These are phyloP conservation scores for Candida morakotiae DNA, from an alignment of 805 yeast genomes.

Conservation along the genomic window DNA sequence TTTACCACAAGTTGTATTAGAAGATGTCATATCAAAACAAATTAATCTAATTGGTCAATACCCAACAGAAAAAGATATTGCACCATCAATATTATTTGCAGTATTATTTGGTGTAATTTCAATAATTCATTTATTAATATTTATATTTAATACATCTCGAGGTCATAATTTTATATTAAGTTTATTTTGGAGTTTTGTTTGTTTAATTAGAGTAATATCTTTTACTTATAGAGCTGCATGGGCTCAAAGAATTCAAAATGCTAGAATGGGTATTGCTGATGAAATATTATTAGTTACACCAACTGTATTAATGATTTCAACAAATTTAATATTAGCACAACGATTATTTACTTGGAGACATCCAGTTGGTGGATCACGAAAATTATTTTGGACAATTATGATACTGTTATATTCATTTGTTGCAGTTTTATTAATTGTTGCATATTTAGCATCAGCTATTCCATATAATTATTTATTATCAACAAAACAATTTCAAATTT, in stretches of 20 bases:
- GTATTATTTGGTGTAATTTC: constrained; percentile 47
- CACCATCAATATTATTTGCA: constrained; percentile 54
- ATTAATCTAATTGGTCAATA: constrained; percentile 59
- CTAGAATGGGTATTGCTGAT: constrained; percentile 51
- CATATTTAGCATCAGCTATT: constrained; percentile 57
- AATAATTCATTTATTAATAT: constrained; percentile 43
- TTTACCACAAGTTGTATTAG: constrained; percentile 37
- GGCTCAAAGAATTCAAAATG: constrained; percentile 46
- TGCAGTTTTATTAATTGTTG: constrained; percentile 52
- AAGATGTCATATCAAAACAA: constrained; percentile 36
- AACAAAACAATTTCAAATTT: constrained; percentile 32
- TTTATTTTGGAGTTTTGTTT: constrained; percentile 47
- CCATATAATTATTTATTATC: constrained; percentile 57
- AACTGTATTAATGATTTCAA: constrained; percentile 49
- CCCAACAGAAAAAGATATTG: constrained; percentile 50
- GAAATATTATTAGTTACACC: constrained; percentile 55
- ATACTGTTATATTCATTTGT: constrained; percentile 48
- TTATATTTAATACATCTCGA: constrained; percentile 41
- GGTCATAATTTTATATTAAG: constrained; percentile 58
- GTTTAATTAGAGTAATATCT: constrained; percentile 50
- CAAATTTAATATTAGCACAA: constrained; percentile 63
- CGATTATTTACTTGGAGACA: constrained; percentile 74
- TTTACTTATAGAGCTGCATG: constrained; percentile 54
- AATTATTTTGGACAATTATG: constrained; percentile 48
- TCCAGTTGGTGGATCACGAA: constrained; percentile 60